Evolutionary conservation across 176 grass and related monocot genomes (phyloP), one percentile per base, ranked within the genome.

Genomic region (Saccharum spontaneum): DNA sequence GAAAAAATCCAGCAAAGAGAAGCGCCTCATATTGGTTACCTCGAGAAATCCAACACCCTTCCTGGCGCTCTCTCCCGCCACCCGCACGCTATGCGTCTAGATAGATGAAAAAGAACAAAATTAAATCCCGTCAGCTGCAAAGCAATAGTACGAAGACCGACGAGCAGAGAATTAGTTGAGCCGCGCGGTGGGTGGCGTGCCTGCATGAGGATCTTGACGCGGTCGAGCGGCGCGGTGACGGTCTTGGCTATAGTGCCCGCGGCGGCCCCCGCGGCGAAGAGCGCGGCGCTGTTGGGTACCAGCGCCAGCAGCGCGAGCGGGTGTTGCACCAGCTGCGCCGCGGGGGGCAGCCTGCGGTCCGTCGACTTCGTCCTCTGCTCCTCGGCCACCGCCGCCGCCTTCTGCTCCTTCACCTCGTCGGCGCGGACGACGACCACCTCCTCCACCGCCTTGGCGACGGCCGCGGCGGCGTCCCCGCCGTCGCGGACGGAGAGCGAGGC

Each of bases 171-270:
- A 50, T 6, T 33, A n/a, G 61, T 44, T 10, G 22, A 24, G 10
- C n/a, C 3, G 15, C 17, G 72, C 48, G 48, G 22, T 11, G 11
- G 72, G 61, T 52, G 10, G 22, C 65, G 28, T 28, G 48, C 94
- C 94, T 98, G 97, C 97, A 98, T 98, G 81, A 98, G 97, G 36
- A 98, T 84, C 86, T 98, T 98, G 83, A 92, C 90, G 68, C 97
- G 97, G 81, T 98, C 97, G 62, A 98, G 89, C 13, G 93, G 97
- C n/a, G 97, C 93, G 15, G 96, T 98, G 41, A 95, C 39, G 10
- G 93, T 92, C 90, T 95, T 98, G 63, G 96, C 96, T 15, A 83
- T 82, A 28, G 93, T 91, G 26, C 96, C 96, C 7, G 96, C 88
- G 5, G 91, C 71, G 1, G 97, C 97, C 22, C 91, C 97, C 13